phyloP scores from a whole-genome alignment of 305 asterid species.

The Solanum hybrid region DNA sequence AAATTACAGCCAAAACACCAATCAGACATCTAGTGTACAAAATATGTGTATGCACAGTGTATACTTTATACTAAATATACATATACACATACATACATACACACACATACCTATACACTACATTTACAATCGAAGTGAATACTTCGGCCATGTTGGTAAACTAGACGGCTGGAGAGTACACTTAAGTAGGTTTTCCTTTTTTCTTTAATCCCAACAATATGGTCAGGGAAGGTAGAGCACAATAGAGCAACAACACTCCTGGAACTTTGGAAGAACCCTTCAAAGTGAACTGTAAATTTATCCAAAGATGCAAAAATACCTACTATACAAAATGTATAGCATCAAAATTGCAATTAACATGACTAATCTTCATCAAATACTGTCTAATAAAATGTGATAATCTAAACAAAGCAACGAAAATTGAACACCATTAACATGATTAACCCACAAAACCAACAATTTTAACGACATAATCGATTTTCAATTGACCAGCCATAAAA shows the following conservation, averaged over 20 bases:
- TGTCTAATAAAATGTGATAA: neutral
- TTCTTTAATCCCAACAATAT: neutral
- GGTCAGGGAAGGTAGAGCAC: neutral
- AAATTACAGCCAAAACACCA: neutral
- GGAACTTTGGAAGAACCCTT: neutral
- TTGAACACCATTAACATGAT: neutral
- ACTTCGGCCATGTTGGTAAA: neutral
- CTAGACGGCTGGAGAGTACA: neutral
- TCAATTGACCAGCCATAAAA: neutral
- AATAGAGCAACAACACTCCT: neutral
- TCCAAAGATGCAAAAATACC: neutral
- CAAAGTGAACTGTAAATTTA: neutral
- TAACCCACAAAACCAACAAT: neutral
- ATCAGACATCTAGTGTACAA: neutral
- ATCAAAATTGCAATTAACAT: neutral
- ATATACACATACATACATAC: neutral
- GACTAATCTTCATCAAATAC: neutral
- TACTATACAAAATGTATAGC: neutral
- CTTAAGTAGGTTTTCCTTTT: neutral
- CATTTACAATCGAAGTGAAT: neutral
- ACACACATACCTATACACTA: neutral
- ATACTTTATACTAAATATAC: neutral
- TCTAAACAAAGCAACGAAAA: neutral
- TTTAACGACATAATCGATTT: neutral
- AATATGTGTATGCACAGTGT: neutral